These are phyloP conservation scores for Didymella pomorum DNA, from an alignment of 2,329 filamentous ascomycete genomes.

Conservation along the genomic window DNA sequence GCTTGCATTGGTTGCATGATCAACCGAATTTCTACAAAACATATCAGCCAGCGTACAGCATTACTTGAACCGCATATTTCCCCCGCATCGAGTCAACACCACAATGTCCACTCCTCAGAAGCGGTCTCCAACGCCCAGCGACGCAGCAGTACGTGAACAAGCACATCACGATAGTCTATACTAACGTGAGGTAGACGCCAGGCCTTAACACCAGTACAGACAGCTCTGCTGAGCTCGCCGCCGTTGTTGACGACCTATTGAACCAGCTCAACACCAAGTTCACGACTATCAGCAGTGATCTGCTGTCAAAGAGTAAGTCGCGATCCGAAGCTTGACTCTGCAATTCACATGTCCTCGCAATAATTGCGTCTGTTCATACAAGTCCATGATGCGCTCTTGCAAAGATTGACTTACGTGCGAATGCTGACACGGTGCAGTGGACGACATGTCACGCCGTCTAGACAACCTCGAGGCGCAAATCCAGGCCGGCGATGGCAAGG, in stretches of 20 bases:
- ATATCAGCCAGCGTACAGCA: neutral
- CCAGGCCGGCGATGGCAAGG: constrained; percentile 60
- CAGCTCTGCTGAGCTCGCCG: constrained; percentile 68
- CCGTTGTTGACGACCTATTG: constrained; percentile 85
- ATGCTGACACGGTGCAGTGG: constrained; percentile 66
- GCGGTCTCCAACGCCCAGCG: constrained; percentile 13
- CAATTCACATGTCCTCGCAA: no score
- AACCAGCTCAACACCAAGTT: constrained; percentile 88
- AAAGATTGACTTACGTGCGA: no score
- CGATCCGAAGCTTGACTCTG: no score
- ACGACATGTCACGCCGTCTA: constrained; percentile 87
- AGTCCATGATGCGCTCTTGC: no score
- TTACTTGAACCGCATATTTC: neutral
- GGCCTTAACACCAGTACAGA: constrained; percentile 34
- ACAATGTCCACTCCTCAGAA: constrained; percentile 33
- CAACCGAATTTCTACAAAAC: neutral
- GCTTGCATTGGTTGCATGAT: neutral
- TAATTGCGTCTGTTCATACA: no score
- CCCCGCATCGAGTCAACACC: neutral
- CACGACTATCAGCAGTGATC: constrained; percentile 81
- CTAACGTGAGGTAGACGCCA: constrained; percentile 21
- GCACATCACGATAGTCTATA: neutral
- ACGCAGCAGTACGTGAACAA: constrained; percentile 1
- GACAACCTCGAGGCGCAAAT: constrained; percentile 83
- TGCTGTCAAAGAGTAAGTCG: constrained; percentile 82